Conservation (phyloP, 805 yeast species). For the Pichia ethanolica region DNA sequence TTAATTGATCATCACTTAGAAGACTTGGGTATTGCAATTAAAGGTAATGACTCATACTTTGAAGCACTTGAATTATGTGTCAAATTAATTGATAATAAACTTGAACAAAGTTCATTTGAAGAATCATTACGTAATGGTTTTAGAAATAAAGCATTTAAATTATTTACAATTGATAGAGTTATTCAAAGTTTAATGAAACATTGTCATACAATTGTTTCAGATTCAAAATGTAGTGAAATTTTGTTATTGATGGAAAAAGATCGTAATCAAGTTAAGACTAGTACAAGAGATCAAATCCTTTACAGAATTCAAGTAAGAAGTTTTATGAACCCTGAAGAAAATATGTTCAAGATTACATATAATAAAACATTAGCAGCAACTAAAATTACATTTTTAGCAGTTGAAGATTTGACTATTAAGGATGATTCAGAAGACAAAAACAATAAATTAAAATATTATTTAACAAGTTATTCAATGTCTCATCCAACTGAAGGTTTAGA, state of each 20-base stretch:
- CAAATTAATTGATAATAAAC: conserved; percentile 74
- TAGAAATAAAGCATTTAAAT: conserved; percentile 84
- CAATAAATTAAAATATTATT: conserved; percentile 86
- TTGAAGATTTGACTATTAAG: conserved; percentile 81
- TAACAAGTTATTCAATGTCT: conserved; percentile 87
- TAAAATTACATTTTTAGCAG: conserved; percentile 73
- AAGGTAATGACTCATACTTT: conserved; percentile 61
- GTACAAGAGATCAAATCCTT: conserved; percentile 80
- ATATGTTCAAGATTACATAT: conserved; percentile 82
- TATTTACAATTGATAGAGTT: conserved; percentile 90
- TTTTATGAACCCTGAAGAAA: conserved; percentile 74
- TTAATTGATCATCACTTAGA: conserved; percentile 72
- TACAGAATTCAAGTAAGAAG: conserved; percentile 84
- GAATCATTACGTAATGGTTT: conserved; percentile 93
- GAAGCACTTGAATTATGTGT: conserved; percentile 74
- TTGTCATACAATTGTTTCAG: conserved; percentile 76
- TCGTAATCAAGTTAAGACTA: conserved; percentile 53
- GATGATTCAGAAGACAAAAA: conserved; percentile 52
- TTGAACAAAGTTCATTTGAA: conserved; percentile 93
- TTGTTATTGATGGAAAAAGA: conserved; percentile 77
- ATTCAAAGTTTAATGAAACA: conserved; percentile 79
- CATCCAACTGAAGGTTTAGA: conserved; percentile 97
- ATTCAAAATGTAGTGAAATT: conserved; percentile 72
- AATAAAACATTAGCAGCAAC: conserved; percentile 46
- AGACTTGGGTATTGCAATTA: conserved; percentile 71